phyloP scores from a whole-genome alignment of 495 filamentous ascomycete genomes.

The Paragyromitra xinjiangensis region DNA sequence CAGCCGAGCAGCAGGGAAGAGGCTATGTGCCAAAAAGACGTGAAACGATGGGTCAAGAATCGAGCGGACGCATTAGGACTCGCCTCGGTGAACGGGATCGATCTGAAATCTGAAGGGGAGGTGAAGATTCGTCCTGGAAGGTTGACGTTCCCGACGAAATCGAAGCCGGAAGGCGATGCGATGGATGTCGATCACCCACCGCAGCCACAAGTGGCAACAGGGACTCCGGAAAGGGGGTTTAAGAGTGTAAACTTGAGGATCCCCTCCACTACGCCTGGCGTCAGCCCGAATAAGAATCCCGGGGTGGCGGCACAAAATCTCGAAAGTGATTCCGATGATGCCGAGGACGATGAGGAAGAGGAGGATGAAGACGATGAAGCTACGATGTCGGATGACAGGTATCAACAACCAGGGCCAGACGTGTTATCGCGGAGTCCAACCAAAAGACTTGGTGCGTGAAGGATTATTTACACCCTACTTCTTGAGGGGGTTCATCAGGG shows the following conservation, averaged over 20 bases:
- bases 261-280: constrained; percentile 19
- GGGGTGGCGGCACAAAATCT: background rate
- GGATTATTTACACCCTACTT: background rate
- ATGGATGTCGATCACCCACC: constrained; percentile 31
- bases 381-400: constrained; percentile 16
- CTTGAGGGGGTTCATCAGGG: background rate
- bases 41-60: constrained; percentile 39
- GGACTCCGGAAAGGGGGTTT: constrained; percentile 25
- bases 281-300: constrained; percentile 25
- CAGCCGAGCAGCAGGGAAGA: constrained; percentile 1
- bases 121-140: constrained; percentile 33
- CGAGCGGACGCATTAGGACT: constrained; percentile 40
- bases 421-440: constrained; percentile 35
- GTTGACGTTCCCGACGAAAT: background rate
- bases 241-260: constrained; percentile 39
- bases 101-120: constrained; percentile 37
- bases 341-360: background rate
- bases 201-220: background rate
- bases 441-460: constrained; percentile 16
- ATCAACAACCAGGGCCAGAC: constrained; percentile 16
- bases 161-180: constrained; percentile 3
- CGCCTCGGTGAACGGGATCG: constrained; percentile 37
- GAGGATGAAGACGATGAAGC: constrained; percentile 24
- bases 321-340: constrained; percentile 11
- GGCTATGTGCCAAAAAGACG: constrained; percentile 26